Evolutionary conservation across 2,329 filamentous ascomycete species (phyloP).

Genomic region (Diaporthe australafricana): DNA sequence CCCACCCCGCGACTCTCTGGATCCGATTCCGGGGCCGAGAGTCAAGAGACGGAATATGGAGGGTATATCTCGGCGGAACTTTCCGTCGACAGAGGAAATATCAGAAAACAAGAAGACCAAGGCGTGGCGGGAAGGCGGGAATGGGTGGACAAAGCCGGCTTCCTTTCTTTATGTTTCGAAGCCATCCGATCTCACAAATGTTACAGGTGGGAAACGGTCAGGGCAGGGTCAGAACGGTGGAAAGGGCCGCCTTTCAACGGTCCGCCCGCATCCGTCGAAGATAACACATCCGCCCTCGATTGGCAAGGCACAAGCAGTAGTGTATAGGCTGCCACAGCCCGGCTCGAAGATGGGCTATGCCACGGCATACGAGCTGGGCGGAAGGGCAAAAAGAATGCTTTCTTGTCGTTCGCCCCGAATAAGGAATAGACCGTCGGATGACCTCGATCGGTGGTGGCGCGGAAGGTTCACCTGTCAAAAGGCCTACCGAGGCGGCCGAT

Average conservation of each 20-base stretch:
- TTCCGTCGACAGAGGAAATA: slow-evolving; percentile 50
- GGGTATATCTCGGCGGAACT: background rate
- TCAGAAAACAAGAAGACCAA: slow-evolving; percentile 47
- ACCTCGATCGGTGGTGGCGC: slow-evolving; percentile 24
- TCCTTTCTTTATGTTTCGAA: slow-evolving; percentile 4
- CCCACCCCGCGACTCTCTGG: slow-evolving; percentile 8
- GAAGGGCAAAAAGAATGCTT: background rate
- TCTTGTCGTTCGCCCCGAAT: background rate
- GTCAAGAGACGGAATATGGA: background rate
- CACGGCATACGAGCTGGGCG: background rate
- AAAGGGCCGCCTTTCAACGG: background rate
- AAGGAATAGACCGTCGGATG: slow-evolving; percentile 14
- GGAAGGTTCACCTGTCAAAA: slow-evolving; percentile 21
- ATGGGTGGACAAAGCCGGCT: background rate
- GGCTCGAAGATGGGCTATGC: background rate
- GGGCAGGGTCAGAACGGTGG: background rate
- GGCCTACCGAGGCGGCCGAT: slow-evolving; percentile 12
- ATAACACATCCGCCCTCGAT: slow-evolving; percentile 20
- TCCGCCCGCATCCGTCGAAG: background rate
- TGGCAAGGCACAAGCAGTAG: background rate
- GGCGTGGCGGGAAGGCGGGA: background rate
- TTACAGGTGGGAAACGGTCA: background rate
- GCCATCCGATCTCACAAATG: background rate
- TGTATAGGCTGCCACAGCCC: too few species aligned
- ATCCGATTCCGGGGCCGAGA: slow-evolving; percentile 19